Conservation (phyloP, 2,329 filamentous ascomycete species). For the Pyrenochaeta sp. region DNA sequence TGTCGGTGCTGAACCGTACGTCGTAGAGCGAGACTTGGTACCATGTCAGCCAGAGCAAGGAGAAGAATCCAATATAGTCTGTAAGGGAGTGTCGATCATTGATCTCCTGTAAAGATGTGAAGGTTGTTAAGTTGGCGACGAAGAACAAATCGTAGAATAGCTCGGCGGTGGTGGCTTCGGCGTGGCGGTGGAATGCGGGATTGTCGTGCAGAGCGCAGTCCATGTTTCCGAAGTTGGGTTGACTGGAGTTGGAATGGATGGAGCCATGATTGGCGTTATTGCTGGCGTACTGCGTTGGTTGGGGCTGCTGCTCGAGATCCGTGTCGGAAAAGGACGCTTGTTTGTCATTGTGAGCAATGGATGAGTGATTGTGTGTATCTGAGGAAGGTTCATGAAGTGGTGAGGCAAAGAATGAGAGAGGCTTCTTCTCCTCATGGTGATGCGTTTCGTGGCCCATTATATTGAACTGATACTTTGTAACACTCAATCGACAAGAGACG, state of each 20-base stretch:
- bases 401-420: slow-evolving; percentile 28
- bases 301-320: slow-evolving; percentile 11
- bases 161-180: slow-evolving; percentile 64
- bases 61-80: slow-evolving; percentile 63
- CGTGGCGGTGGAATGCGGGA: slow-evolving; percentile 51
- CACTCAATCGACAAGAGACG: neutral
- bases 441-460: slow-evolving; percentile 30
- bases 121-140: slow-evolving; percentile 69
- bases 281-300: neutral
- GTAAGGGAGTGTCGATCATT: slow-evolving; percentile 55
- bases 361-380: neutral
- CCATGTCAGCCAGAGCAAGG: slow-evolving; percentile 75
- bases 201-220: slow-evolving; percentile 14
- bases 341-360: neutral
- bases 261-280: neutral
- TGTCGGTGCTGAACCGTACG: slow-evolving; percentile 71
- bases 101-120: slow-evolving; percentile 65
- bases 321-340: slow-evolving; percentile 1
- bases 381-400: slow-evolving; percentile 15
- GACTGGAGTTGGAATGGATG: slow-evolving; percentile 1
- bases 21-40: slow-evolving; percentile 70
- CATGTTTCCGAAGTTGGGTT: slow-evolving; percentile 24
- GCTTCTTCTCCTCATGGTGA: slow-evolving; percentile 17
- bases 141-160: slow-evolving; percentile 70
- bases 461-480: neutral